A percentile compares a stretch with the other conserved stretches of the same genome.
These are phyloP conservation scores for Planoprotostelium fungivorum DNA, from an alignment of 78 protist genomes.

Conservation along the genomic window DNA sequence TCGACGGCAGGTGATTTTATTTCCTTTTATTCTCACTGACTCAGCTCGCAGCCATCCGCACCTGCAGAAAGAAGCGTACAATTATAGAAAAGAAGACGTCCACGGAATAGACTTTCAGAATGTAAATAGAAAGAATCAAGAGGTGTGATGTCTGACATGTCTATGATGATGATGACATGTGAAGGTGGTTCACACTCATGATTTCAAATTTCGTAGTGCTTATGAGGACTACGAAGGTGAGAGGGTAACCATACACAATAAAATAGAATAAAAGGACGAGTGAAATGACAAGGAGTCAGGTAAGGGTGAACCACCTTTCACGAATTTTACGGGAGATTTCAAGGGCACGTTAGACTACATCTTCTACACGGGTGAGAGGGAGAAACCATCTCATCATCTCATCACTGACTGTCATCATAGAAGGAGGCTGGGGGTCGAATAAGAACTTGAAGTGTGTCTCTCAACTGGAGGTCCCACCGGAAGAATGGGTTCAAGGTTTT, in stretches of 20 bases:
- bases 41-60: neutral
- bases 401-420: no score
- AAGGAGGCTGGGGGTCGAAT: neutral
- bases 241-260: neutral
- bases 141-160: neutral
- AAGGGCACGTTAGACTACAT: neutral
- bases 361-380: neutral
- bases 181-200: neutral
- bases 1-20: neutral
- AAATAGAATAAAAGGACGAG: neutral
- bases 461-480: neutral
- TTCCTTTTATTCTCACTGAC: no score
- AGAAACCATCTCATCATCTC: no score
- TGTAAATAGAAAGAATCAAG: neutral
- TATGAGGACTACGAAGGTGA: neutral
- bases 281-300: neutral
- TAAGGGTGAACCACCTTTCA: neutral
- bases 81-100: neutral
- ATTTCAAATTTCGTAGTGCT: neutral
- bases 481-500: neutral
- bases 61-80: neutral
- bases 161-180: neutral
- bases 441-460: neutral
- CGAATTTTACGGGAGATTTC: neutral
- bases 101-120: neutral